Percentiles rank a stretch among this genome's conserved stretches.
These are phyloP conservation scores for Camelina neglecta DNA, from an alignment of 345 rosid species.

Conservation along the genomic window DNA sequence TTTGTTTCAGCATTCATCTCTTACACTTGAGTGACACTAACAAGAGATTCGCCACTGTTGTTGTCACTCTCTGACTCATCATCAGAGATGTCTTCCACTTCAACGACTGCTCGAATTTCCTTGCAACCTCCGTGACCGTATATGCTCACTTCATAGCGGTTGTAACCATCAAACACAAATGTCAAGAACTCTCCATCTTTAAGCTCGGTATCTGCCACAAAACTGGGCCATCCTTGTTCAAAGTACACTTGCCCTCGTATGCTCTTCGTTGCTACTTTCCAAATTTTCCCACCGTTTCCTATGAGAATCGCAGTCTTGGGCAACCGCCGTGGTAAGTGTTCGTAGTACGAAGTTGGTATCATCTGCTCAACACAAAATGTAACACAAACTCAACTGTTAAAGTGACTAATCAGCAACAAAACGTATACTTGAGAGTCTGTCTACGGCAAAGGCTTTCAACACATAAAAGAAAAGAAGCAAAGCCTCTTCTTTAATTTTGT, in stretches of 20 bases:
- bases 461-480: too few species aligned
- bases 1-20: not conserved
- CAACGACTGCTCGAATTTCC: not conserved
- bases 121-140: slow-evolving; percentile 8
- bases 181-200: slow-evolving; percentile 19
- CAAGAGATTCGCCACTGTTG: not conserved
- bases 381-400: not conserved
- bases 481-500: too few species aligned
- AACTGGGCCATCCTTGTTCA: slow-evolving; percentile 2
- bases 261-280: slow-evolving; percentile 2
- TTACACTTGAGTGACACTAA: slow-evolving; percentile 1
- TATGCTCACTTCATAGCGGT: slow-evolving; percentile 14
- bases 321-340: slow-evolving; percentile 9
- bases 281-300: not conserved
- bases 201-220: slow-evolving; percentile 1
- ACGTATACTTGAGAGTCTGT: not conserved
- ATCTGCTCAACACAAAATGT: not conserved
- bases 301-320: slow-evolving; percentile 7
- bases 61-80: not conserved
- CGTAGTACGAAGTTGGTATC: slow-evolving; percentile 5
- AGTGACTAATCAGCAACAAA: not conserved
- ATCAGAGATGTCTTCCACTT: slow-evolving; percentile 9
- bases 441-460: not conserved
- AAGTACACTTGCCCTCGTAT: not conserved
- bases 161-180: slow-evolving; percentile 13